Evolutionary conservation across 768 basidiomycete species (phyloP).

Genomic region (Mycena amicta): DNA sequence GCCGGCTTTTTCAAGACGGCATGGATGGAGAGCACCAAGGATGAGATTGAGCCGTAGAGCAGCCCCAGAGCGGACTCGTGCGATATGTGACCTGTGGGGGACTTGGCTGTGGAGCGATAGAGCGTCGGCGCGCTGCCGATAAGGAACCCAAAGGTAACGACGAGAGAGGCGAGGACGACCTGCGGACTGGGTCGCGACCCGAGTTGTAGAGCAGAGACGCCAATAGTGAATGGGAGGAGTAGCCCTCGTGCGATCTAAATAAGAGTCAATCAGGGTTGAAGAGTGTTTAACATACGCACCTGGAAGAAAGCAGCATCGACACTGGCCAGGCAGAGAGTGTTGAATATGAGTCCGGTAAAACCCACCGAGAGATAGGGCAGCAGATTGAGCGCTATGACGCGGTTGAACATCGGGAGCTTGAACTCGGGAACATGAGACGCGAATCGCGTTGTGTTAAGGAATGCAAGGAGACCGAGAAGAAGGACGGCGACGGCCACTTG

Average conservation of each 20-base stretch:
- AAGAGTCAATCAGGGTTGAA: background rate
- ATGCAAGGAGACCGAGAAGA: background rate
- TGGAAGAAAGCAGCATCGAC: constrained; percentile 18
- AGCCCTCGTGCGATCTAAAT: constrained; percentile 15
- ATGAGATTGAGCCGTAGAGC: constrained; percentile 16
- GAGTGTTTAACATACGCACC: background rate
- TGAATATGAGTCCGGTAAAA: background rate
- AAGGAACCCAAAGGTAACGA: constrained; percentile 15
- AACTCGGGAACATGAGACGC: background rate
- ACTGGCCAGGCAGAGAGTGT: background rate
- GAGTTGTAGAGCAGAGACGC: constrained; percentile 7
- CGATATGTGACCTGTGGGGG: background rate
- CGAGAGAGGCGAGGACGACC: constrained; percentile 3
- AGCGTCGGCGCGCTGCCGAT: constrained; percentile 8
- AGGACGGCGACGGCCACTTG: background rate
- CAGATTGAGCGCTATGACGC: background rate
- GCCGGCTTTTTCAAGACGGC: constrained; percentile 17
- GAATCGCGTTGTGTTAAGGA: background rate
- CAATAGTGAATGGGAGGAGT: constrained; percentile 17
- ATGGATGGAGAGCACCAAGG: constrained; percentile 18
- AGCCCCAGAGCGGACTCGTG: constrained; percentile 7
- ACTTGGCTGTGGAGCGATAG: background rate
- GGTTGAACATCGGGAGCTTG: background rate
- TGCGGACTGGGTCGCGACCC: background rate
- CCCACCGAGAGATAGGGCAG: background rate